Evolutionary conservation across 2,329 filamentous ascomycete genomes (phyloP), one percentile per base, ranked within the genome.

Genomic region (Beauveria varroae): DNA sequence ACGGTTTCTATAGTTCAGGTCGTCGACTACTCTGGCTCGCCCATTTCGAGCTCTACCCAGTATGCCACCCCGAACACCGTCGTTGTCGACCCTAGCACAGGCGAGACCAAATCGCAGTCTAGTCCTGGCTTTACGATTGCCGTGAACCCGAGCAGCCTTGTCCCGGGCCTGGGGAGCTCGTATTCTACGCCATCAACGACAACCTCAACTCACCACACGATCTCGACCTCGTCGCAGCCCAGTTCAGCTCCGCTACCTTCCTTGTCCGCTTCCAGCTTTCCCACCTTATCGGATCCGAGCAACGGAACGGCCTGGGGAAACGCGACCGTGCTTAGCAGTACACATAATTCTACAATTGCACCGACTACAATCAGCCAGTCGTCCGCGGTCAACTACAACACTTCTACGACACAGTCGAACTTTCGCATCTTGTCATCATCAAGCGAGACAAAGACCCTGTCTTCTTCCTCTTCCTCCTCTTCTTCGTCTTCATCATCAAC

Each of bases 1-100:
- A 85, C 82, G 66, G 72, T 85, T 64, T 82, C 81, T 28, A 74
- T 85, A 68, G 70, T 85, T 60, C 78, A 84, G 65, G 67, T 81
- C 63, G 76, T 84, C 64, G 80, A 84, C 70, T 71, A 72, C 51
- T 68, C 70, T 50, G 82, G 82, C 63, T 74, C 73, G 30, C 73
- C 78, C 54, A 67, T 82, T 51, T 70, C 74, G 57, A 68, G 78
- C 24, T 71, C 76, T 62, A 84, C 81, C 37, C 65, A 77, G 60
- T 71, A 68, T 65, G 72, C 73, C 46, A 64, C 73, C 51, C 69
- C 76, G 43, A 70, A 73, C 66, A 77, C 77, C 60, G 69, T 74
- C 60, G 67, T 76, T 63, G 66, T 73, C 64, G 70, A 73, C 66
- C 65, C 72, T 53, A 67, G 67, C 60, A 73, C 75, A 44, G 74